Percentiles rank a stretch among this genome's conserved stretches.
These are phyloP conservation scores for Schwanniomyces etchellsii DNA, from an alignment of 1,139 yeast species.

Conservation along the genomic window DNA sequence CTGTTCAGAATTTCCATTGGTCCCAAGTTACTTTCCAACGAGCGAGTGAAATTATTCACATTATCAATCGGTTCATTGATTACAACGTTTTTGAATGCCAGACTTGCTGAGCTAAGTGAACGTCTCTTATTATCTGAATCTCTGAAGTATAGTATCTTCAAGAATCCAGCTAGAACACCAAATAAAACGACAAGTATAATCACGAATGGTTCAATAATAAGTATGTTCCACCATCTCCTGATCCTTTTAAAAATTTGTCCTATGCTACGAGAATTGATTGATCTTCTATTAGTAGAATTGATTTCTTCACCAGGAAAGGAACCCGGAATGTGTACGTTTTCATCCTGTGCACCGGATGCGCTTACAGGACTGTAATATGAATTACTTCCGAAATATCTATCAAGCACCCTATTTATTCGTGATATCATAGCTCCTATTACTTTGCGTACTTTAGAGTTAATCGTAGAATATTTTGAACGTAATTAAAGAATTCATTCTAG, in stretches of 20 bases:
- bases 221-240: constrained; percentile 11
- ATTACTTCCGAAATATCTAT: too few species aligned
- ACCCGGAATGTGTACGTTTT: neutral
- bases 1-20: constrained; percentile 5
- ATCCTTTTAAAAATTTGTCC: constrained; percentile 1
- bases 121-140: constrained; percentile 9
- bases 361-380: too few species aligned
- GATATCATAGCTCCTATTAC: too few species aligned
- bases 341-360: neutral
- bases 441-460: too few species aligned
- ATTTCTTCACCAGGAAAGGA: neutral
- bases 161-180: constrained; percentile 18
- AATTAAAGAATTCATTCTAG: too few species aligned
- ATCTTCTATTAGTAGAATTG: constrained; percentile 1
- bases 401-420: too few species aligned
- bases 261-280: constrained; percentile 4
- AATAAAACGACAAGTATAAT: constrained; percentile 18
- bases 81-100: neutral
- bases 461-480: too few species aligned
- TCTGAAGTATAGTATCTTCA: constrained; percentile 24
- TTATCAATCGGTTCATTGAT: constrained; percentile 28
- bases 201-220: constrained; percentile 26
- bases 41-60: constrained; percentile 28
- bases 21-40: constrained; percentile 28
- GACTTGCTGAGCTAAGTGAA: neutral